These are phyloP conservation scores for Penicillium dipodomyicola DNA, from an alignment of 495 filamentous ascomycete species.

Conservation along the genomic window DNA sequence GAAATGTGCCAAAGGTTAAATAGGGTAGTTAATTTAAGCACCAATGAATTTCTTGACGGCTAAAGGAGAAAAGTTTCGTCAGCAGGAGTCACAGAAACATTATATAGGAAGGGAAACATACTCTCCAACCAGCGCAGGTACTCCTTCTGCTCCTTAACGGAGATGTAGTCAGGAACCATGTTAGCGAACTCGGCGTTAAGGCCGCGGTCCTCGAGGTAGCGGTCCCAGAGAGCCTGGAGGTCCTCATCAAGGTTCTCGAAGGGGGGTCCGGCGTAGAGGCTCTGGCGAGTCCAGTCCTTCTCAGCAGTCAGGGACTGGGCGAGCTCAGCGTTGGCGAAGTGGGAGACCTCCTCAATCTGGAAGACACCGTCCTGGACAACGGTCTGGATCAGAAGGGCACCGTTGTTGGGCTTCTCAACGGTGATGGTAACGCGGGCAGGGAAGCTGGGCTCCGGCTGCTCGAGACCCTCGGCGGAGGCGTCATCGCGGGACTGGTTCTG, in stretches of 20 bases:
- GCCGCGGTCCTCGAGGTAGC: conserved; percentile 91
- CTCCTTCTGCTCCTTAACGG: conserved; percentile 98
- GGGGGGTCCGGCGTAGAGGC: conserved; percentile 85
- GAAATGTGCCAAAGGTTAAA: not conserved
- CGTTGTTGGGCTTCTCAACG: conserved; percentile 77
- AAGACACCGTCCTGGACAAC: conserved; percentile 83
- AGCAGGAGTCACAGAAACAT: conserved; percentile 7
- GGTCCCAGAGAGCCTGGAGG: conserved; percentile 84
- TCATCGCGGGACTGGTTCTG: conserved; percentile 48
- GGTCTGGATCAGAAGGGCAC: conserved; percentile 84
- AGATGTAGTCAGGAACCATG: conserved; percentile 95
- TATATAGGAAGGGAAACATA: conserved; percentile 37
- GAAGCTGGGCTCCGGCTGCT: conserved; percentile 60
- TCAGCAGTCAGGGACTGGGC: conserved; percentile 65
- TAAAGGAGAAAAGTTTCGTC: conserved; percentile 21
- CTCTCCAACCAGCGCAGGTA: conserved; percentile 87
- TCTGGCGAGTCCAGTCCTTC: conserved; percentile 65
- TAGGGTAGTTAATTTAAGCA: conserved; percentile 48
- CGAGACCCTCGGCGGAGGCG: conserved; percentile 54
- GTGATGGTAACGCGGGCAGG: conserved; percentile 82
- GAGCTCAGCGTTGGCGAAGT: conserved; percentile 71
- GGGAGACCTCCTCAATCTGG: conserved; percentile 87
- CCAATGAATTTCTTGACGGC: conserved; percentile 74
- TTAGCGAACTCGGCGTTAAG: conserved; percentile 82
- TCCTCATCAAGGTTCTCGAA: conserved; percentile 96